Percentiles rank a stretch among this genome's conserved stretches.
Evolutionary conservation across 495 filamentous ascomycete genomes (phyloP).

Genomic region (Hyaloscypha bicolor): DNA sequence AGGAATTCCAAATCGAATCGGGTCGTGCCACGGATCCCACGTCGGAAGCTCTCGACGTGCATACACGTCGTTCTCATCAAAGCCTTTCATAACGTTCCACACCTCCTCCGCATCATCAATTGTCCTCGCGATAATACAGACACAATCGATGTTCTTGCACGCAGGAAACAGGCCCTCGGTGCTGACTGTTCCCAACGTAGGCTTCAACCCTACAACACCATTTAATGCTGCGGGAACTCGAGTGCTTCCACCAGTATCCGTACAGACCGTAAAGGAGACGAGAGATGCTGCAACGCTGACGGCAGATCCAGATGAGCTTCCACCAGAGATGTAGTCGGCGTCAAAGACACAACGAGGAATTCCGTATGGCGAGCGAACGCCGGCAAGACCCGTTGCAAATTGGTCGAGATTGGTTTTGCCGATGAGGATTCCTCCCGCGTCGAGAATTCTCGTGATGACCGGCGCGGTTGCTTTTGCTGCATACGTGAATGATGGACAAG

Average conservation of each 20-base stretch:
- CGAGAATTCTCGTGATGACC: constrained; percentile 35
- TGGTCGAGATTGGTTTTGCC: constrained; percentile 70
- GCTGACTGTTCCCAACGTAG: constrained; percentile 52
- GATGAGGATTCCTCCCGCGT: constrained; percentile 57
- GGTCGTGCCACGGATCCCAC: neutral
- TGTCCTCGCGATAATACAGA: constrained; percentile 55
- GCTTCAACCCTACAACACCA: constrained; percentile 50
- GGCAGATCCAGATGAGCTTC: constrained; percentile 57
- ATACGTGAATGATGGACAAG: constrained; percentile 55
- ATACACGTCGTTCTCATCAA: constrained; percentile 56
- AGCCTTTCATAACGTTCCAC: constrained; percentile 52
- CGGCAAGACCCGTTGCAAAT: constrained; percentile 59
- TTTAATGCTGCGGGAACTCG: constrained; percentile 54
- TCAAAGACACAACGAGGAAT: constrained; percentile 50
- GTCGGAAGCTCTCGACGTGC: neutral
- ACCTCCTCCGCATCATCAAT: constrained; percentile 56
- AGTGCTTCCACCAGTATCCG: constrained; percentile 61
- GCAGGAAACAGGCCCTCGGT: constrained; percentile 51
- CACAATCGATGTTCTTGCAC: constrained; percentile 60
- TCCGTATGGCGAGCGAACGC: constrained; percentile 60
- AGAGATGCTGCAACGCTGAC: constrained; percentile 50
- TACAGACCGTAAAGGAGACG: constrained; percentile 58
- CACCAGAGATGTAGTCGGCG: constrained; percentile 52
- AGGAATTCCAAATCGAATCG: constrained; percentile 36
- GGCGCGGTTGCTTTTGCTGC: constrained; percentile 39